These are phyloP conservation scores for Pseudozyma tsukubaensis DNA, from an alignment of 1,284 basidiomycete species.

Conservation along the genomic window DNA sequence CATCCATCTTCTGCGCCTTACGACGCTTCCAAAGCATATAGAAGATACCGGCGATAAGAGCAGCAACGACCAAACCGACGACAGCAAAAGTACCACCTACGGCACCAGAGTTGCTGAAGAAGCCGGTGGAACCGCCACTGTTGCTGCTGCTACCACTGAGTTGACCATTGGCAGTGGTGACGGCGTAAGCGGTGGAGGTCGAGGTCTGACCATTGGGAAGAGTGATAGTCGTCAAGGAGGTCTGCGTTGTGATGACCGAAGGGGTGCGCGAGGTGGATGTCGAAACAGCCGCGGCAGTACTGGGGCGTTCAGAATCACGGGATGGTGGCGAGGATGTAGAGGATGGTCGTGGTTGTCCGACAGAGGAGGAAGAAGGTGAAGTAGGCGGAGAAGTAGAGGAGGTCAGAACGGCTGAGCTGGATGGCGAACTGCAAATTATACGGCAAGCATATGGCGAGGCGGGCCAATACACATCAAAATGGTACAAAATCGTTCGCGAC, in stretches of 20 bases:
- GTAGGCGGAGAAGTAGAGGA: conserved; percentile 26
- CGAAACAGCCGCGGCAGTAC: conserved; percentile 16
- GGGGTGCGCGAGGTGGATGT: conserved; percentile 33
- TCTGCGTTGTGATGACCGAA: conserved; percentile 45
- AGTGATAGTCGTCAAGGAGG: conserved; percentile 44
- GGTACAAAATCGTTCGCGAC: conserved; percentile 3
- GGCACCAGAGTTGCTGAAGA: conserved; percentile 65
- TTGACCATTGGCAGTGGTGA: conserved; percentile 49
- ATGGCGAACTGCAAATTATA: conserved; percentile 20
- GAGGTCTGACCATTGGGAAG: conserved; percentile 42
- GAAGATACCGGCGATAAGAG: conserved; percentile 52
- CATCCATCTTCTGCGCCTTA: conserved; percentile 66
- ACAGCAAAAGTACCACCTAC: conserved; percentile 68
- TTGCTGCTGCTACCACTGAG: conserved; percentile 32
- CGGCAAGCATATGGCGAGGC: neutral
- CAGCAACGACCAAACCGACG: conserved; percentile 62
- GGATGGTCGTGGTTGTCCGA: neutral
- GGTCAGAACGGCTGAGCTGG: conserved; percentile 39
- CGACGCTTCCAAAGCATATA: conserved; percentile 63
- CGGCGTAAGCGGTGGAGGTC: conserved; percentile 47
- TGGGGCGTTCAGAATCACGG: conserved; percentile 2
- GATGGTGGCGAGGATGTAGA: conserved; percentile 8
- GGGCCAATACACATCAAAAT: conserved; percentile 5
- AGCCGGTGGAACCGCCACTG: conserved; percentile 33
- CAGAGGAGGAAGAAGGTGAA: conserved; percentile 12